Evolutionary conservation across 768 basidiomycete genomes (phyloP).

Genomic region (Termitomyces sp.): DNA sequence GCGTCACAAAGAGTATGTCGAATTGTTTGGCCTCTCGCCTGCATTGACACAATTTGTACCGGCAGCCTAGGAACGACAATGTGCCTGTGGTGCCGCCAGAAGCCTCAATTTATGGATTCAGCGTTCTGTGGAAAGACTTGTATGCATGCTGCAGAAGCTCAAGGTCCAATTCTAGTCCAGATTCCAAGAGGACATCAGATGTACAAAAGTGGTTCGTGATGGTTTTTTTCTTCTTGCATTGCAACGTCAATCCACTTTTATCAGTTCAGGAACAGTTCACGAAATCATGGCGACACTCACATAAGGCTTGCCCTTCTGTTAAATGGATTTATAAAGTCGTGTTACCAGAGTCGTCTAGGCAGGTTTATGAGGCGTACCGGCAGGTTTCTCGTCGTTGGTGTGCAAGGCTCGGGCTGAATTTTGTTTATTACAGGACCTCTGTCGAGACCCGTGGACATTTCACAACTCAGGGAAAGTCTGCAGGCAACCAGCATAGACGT

Average conservation of each 20-base stretch:
- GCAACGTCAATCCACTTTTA: neutral
- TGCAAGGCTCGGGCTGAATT: neutral
- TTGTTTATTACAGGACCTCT: conserved; percentile 34
- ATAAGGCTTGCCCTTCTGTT: conserved; percentile 53
- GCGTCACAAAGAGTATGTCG: neutral
- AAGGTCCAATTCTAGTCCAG: conserved; percentile 56
- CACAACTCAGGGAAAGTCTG: conserved; percentile 45
- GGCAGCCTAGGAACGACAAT: conserved; percentile 45
- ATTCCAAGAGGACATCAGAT: conserved; percentile 58
- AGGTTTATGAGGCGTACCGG: conserved; percentile 62
- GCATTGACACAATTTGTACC: neutral
- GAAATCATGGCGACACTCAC: conserved; percentile 62
- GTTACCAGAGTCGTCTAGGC: conserved; percentile 44
- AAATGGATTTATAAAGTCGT: conserved; percentile 64
- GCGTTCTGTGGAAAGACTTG: conserved; percentile 58
- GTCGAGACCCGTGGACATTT: conserved; percentile 48
- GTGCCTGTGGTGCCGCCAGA: conserved; percentile 61
- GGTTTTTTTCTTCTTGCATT: neutral
- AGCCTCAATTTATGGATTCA: conserved; percentile 37
- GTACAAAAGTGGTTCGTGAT: conserved; percentile 58
- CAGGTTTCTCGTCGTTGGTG: conserved; percentile 23
- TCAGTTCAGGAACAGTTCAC: conserved; percentile 69
- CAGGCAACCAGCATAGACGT: conserved; percentile 70
- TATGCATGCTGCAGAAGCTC: conserved; percentile 50
- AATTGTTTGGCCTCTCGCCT: neutral